These are phyloP conservation scores for Pulveroboletus sp. DNA, from an alignment of 768 basidiomycete genomes.

Conservation along the genomic window DNA sequence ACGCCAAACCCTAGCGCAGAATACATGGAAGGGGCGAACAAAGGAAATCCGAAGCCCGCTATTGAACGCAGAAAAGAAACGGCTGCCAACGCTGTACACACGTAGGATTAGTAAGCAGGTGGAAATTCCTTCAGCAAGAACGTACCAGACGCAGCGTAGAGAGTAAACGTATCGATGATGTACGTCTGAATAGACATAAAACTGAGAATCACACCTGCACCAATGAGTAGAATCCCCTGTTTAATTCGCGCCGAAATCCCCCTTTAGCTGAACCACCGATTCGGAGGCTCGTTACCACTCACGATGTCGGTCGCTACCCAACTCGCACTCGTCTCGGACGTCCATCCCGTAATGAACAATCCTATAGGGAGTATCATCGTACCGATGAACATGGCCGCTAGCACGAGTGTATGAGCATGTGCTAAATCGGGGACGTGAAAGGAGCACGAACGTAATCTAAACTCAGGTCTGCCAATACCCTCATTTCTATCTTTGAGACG, in stretches of 20 bases:
- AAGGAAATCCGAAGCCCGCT: conserved; percentile 69
- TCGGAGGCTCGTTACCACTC: conserved; percentile 10
- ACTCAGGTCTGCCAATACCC: conserved; percentile 54
- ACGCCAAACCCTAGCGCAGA: conserved; percentile 62
- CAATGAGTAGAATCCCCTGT: conserved; percentile 55
- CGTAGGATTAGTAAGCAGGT: not conserved
- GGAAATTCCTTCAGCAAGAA: not conserved
- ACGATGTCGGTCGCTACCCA: conserved; percentile 75
- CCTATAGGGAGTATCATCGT: conserved; percentile 61
- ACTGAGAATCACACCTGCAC: conserved; percentile 51
- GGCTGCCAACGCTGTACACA: conserved; percentile 53
- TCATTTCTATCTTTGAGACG: conserved; percentile 47
- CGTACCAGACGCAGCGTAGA: conserved; percentile 64
- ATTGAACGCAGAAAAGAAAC: conserved; percentile 58
- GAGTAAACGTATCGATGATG: conserved; percentile 59
- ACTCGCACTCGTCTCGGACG: conserved; percentile 47
- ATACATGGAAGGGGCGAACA: conserved; percentile 74
- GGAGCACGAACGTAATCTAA: conserved; percentile 39
- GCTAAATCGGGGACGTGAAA: not conserved
- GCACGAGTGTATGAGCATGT: conserved; percentile 3
- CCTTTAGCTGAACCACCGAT: not conserved
- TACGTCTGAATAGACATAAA: conserved; percentile 66
- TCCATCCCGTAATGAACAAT: conserved; percentile 68
- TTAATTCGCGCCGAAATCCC: not conserved
- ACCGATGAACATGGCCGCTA: conserved; percentile 58